Base-by-base conservation (phyloP, 2,329 filamentous ascomycete species). In the Calonectria montana region DNA sequence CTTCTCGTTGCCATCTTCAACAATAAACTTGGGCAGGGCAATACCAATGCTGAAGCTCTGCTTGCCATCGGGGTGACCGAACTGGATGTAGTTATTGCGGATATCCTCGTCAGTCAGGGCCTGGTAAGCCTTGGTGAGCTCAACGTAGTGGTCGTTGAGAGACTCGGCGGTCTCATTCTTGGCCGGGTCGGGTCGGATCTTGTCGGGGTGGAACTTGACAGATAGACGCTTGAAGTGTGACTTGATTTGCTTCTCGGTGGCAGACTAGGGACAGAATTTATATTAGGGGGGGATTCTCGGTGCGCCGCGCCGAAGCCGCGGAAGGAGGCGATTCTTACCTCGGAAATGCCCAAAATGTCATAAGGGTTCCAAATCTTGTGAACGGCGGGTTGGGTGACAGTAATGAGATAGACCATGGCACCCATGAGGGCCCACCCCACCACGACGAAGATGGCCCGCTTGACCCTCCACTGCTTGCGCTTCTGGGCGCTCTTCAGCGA, bases 21-120 rank as follows among this genome's bases (percentile, higher is more conserved):
- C 90, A 79, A 99, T 95, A 84, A 97, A 94, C 82, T 97, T 93
- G 55, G 97, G 97, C 55, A 99, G 89, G 55, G 96, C 97, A 76
- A 99, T 99, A 75, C 97, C 96, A 81, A 99, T 98, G 85, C 95
- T 98, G 85, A 96, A 97, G 83, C 95, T 96, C 86, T 99, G 97
- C 89, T 98, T 98, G 81, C 97, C 97, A 82, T 99, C 97, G 8
- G 97, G 97, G 83, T 99, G 95, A 68, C 97, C 97, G 80, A 94
- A 99, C 83, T 97, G 94, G 65, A 98, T 92, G 84, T 94, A 99
- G 87, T 99, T 99, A 86, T 97, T 97, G 81, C 97, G 94, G 73
- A 98, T 90, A 48, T 98, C 97, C 85, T 99, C 97, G 81, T 99
- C 97, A 5, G 97, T 99, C 61, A 99, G 90, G 4, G 97, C 94